A percentile compares a stretch with the other conserved stretches of the same genome.
Conservation (phyloP, 2,329 filamentous ascomycete species). For the Venturia effusa region DNA sequence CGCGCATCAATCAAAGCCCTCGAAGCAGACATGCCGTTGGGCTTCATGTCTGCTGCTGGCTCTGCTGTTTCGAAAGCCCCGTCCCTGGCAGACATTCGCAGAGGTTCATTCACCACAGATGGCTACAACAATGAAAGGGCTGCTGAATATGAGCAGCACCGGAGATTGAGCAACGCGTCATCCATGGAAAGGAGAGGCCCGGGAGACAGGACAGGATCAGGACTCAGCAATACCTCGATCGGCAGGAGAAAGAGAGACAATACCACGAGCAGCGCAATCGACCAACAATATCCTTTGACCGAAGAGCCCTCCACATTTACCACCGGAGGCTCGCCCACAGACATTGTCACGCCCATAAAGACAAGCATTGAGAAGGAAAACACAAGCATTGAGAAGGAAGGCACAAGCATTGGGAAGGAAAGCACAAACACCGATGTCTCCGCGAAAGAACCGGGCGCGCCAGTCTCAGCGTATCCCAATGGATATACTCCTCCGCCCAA, state of each 20-base stretch:
- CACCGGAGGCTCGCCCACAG: not conserved
- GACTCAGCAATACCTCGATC: not conserved
- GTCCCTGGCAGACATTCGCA: conserved; percentile 31
- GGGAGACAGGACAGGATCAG: conserved; percentile 11
- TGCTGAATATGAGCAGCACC: conserved; percentile 13
- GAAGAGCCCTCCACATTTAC: not conserved
- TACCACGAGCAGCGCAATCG: not conserved
- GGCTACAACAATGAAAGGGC: conserved; percentile 22
- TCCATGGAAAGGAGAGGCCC: conserved; percentile 15
- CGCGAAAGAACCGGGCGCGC: not conserved
- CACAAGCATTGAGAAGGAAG: not conserved
- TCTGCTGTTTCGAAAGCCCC: conserved; percentile 30
- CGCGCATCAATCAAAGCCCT: conserved; percentile 27
- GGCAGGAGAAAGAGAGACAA: not conserved
- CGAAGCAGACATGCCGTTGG: conserved; percentile 27
- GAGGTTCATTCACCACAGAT: conserved; percentile 24
- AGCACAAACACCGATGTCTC: not conserved
- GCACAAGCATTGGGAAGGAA: not conserved
- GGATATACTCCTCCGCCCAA: conserved; percentile 34
- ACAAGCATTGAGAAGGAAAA: not conserved
- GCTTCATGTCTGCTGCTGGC: conserved; percentile 36
- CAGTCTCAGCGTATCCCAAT: conserved; percentile 14
- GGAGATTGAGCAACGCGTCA: conserved; percentile 12
- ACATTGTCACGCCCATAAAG: not conserved
- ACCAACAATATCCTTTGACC: not conserved